phyloP scores from a whole-genome alignment of 805 yeast species.

The Tetrapisispora pingtungensis region DNA sequence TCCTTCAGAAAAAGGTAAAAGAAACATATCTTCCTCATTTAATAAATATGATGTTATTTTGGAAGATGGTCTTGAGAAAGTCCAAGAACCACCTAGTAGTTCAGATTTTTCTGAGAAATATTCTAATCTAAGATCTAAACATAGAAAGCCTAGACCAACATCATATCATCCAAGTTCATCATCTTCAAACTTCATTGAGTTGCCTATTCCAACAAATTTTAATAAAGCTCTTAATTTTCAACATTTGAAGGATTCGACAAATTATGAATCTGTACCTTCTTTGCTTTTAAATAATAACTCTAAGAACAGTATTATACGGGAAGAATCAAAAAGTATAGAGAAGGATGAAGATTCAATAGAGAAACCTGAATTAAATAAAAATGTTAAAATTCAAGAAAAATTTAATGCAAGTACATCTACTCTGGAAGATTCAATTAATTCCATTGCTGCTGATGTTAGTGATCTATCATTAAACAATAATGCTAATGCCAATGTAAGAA shows the following conservation, averaged over 20 bases:
- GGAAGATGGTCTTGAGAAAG: neutral
- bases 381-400: neutral
- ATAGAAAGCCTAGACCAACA: conserved; percentile 69
- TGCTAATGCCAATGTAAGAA: conserved; percentile 2
- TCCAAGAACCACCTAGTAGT: neutral
- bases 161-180: conserved; percentile 56
- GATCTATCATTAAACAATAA: neutral
- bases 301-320: conserved; percentile 5
- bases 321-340: conserved; percentile 1
- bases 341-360: neutral
- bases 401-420: neutral
- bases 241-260: neutral
- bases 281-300: conserved; percentile 9
- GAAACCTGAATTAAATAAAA: neutral
- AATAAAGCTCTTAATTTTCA: neutral
- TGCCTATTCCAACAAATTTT: neutral
- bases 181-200: neutral
- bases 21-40: neutral
- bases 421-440: neutral
- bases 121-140: conserved; percentile 25
- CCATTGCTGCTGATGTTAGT: neutral
- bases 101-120: neutral
- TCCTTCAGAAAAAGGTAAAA: neutral
- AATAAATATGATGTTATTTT: neutral
- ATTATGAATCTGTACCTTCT: conserved; percentile 3